phyloP scores from a whole-genome alignment of 768 basidiomycete species.

The Lyophyllum decastes region DNA sequence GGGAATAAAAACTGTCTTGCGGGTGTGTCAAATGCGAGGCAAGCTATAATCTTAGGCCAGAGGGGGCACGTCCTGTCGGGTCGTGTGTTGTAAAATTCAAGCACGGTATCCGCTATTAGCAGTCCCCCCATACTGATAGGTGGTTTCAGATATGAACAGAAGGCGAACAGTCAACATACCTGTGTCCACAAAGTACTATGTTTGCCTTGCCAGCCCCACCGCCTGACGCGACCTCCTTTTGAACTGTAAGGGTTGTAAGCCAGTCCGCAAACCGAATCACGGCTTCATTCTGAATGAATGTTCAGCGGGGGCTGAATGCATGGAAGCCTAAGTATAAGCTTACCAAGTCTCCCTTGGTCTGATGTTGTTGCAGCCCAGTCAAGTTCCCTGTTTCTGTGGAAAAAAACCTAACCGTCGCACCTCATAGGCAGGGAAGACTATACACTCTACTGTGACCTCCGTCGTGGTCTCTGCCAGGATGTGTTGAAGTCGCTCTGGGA shows the following conservation, averaged over 20 bases:
- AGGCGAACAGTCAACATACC: slow-evolving; percentile 40
- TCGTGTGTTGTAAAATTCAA: slow-evolving; percentile 68
- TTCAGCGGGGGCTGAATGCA: slow-evolving; percentile 6
- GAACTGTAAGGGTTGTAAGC: slow-evolving; percentile 87
- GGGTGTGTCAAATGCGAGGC: slow-evolving; percentile 89
- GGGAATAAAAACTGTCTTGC: slow-evolving; percentile 41
- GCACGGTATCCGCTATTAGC: slow-evolving; percentile 80
- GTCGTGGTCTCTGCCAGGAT: slow-evolving; percentile 66
- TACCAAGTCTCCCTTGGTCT: slow-evolving; percentile 93
- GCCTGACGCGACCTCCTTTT: slow-evolving; percentile 77
- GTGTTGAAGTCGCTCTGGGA: slow-evolving; percentile 80
- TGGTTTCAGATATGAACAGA: neutral
- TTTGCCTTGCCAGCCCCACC: slow-evolving; percentile 77
- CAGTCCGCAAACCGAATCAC: slow-evolving; percentile 88
- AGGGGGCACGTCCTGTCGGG: slow-evolving; percentile 66
- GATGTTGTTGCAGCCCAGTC: neutral
- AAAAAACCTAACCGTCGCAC: slow-evolving; percentile 34
- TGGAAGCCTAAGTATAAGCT: slow-evolving; percentile 22
- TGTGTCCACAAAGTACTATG: slow-evolving; percentile 89
- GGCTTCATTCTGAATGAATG: slow-evolving; percentile 61
- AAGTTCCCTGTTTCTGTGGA: neutral
- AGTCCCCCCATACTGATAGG: slow-evolving; percentile 85
- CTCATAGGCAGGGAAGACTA: slow-evolving; percentile 91
- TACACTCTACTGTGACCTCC: slow-evolving; percentile 61
- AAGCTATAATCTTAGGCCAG: slow-evolving; percentile 89